phyloP scores from a whole-genome alignment of 73 alveolate genomes.

The Uronychia setigera region DNA sequence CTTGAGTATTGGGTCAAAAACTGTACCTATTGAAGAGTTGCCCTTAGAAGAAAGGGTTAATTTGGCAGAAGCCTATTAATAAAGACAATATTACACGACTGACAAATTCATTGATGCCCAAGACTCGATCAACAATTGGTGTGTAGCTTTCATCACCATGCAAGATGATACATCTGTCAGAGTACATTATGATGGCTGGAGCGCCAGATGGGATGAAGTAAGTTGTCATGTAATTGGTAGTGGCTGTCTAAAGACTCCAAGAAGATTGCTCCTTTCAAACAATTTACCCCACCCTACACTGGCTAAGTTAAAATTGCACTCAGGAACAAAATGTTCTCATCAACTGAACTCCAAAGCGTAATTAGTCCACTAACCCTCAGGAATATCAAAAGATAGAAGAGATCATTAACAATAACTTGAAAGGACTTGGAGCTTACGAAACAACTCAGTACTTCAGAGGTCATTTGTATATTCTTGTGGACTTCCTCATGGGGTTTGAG shows the following conservation, averaged over 20 bases:
- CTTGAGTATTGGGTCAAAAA: no score
- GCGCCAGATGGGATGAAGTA: slow-evolving; percentile 54
- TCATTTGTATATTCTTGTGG: slow-evolving; percentile 41
- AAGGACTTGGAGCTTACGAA: slow-evolving; percentile 46
- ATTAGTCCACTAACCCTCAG: neutral
- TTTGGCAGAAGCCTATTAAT: neutral
- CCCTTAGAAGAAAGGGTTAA: neutral
- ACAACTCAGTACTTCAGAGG: slow-evolving; percentile 73
- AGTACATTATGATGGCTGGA: slow-evolving; percentile 67
- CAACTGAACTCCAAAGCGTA: neutral
- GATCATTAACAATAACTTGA: slow-evolving; percentile 28
- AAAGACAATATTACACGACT: neutral
- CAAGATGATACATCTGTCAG: slow-evolving; percentile 21
- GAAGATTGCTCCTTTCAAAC: slow-evolving; percentile 74
- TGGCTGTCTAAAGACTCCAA: slow-evolving; percentile 45
- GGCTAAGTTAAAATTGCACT: slow-evolving; percentile 71
- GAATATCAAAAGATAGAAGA: slow-evolving; percentile 24
- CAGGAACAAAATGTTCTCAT: slow-evolving; percentile 33
- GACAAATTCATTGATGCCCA: slow-evolving; percentile 65
- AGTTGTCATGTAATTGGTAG: neutral
- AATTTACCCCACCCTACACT: slow-evolving; percentile 62
- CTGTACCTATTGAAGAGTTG: neutral
- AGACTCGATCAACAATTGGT: slow-evolving; percentile 75
- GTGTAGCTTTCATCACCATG: slow-evolving; percentile 49
- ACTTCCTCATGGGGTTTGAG: slow-evolving; percentile 29